phyloP scores from a whole-genome alignment of 805 yeast genomes.

The Cyberlindnera meyerae region DNA sequence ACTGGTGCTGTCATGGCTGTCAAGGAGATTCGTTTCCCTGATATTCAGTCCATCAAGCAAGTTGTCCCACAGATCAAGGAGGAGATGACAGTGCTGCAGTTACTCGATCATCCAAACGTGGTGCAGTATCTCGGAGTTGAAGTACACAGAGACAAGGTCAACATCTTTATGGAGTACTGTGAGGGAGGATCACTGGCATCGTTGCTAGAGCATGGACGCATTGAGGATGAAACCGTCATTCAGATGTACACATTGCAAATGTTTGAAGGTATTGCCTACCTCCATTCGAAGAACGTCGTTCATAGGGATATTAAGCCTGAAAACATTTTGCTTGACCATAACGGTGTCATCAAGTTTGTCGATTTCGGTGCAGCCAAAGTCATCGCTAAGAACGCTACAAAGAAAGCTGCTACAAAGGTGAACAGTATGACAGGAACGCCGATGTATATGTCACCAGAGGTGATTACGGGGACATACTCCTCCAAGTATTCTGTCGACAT shows the following conservation, averaged over 20 bases:
- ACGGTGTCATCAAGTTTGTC: constrained; percentile 90
- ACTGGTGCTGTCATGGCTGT: constrained; percentile 97
- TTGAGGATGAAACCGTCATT: constrained; percentile 90
- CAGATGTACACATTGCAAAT: constrained; percentile 88
- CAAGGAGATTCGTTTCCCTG: constrained; percentile 89
- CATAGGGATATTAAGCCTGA: constrained; percentile 97
- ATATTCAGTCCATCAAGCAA: constrained; percentile 75
- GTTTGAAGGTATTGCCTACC: constrained; percentile 91
- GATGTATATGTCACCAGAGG: constrained; percentile 99
- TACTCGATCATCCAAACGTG: constrained; percentile 92
- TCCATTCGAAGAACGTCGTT: constrained; percentile 92
- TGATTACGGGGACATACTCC: constrained; percentile 65
- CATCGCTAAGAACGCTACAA: constrained; percentile 48
- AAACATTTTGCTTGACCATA: constrained; percentile 81
- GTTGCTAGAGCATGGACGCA: constrained; percentile 82
- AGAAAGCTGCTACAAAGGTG: constrained; percentile 31
- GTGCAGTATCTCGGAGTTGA: constrained; percentile 97
- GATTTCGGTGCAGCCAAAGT: constrained; percentile 98
- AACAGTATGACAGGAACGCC: constrained; percentile 77
- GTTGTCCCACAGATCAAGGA: constrained; percentile 87
- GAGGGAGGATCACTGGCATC: constrained; percentile 92
- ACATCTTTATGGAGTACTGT: constrained; percentile 96
- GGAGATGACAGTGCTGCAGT: constrained; percentile 94
- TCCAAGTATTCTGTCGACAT: constrained; percentile 55
- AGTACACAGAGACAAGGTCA: constrained; percentile 92